Conservation (phyloP, 345 rosid species). For the Rhizophora mangle region DNA sequence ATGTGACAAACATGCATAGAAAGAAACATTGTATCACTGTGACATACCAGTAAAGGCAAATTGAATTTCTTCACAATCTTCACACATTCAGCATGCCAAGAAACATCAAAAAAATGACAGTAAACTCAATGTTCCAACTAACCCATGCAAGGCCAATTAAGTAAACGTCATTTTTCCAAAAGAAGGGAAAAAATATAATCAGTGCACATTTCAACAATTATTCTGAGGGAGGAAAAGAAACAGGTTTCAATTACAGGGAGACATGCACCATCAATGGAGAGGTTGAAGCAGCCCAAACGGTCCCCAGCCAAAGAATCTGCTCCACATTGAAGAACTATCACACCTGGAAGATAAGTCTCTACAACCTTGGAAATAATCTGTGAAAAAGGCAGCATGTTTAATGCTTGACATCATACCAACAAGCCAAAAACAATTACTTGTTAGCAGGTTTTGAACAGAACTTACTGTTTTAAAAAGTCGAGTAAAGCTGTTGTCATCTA, state of each 20-base stretch:
- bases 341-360: conserved; percentile 86
- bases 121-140: conserved; percentile 2
- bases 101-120: conserved; percentile 12
- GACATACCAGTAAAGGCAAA: conserved; percentile 74
- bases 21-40: conserved; percentile 13
- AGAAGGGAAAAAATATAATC: conserved; percentile 4
- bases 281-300: conserved; percentile 95
- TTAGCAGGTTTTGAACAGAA: conserved; percentile 14
- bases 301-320: conserved; percentile 99
- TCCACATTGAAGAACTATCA: conserved; percentile 95
- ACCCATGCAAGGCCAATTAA: conserved; percentile 12
- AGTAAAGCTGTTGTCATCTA: conserved; percentile 88
- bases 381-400: conserved; percentile 16
- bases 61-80: conserved; percentile 91
- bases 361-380: conserved; percentile 88
- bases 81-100: conserved; percentile 91
- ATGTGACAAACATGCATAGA: neutral
- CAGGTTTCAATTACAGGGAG: conserved; percentile 43
- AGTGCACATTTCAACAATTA: conserved; percentile 5
- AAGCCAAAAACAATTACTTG: conserved; percentile 9
- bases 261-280: conserved; percentile 92
- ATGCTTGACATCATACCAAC: conserved; percentile 1
- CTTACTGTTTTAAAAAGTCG: conserved; percentile 91
- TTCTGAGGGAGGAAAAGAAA: conserved; percentile 6
- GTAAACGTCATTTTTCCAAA: conserved; percentile 4